Evolutionary conservation across 257 asterid genomes (phyloP), one percentile per base, ranked within the genome.

Genomic region (Coffea canephora): DNA sequence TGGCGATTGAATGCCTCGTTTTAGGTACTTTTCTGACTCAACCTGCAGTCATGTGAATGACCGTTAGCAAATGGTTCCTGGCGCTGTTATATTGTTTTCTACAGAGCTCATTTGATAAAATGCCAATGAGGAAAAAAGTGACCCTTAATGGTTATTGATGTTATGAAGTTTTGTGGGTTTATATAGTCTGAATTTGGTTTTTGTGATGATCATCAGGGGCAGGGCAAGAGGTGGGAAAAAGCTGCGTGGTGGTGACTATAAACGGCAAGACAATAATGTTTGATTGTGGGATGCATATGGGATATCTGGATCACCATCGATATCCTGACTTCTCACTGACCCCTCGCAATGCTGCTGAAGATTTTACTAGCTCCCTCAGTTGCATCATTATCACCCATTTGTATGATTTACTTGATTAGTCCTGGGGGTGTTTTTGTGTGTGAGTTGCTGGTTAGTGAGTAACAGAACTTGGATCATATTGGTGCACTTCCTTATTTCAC

Each of bases 231-330:
- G 97, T 95, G 65, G 99, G 99, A 69, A 95, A 95, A 91, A 95
- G 99, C 86, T 95, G 99, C 68, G 98, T 83, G 52, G 91, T 93
- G 81, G 97, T 93, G 80, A 85, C 90, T 1, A 90, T 95, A 69
- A 92, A 90, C 25, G 95, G 96, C 25, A 95, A 93, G 92, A 83
- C 86, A 82, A 91, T 95, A 70, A 95, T 95, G 99, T 93, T 95
- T 67, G 99, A 95, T 71, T 95, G 98, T 25, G 99, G 99, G 55
- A 95, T 95, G 96, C 99, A 95, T 85, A 91, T 92, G 97, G 96
- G 99, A 65, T 84, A 93, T 79, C 78, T 41, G 3, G 98, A 95
- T 80, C 86, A 85, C 79, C 93, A 84, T 2, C 90, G 91, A 48
- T 95, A 87, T 86, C 99, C 99, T 0, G 92, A 95, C 77, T 95